Evolutionary conservation across 345 rosid genomes (phyloP).

Genomic region (sweet orange (Citrus sinensis)): DNA sequence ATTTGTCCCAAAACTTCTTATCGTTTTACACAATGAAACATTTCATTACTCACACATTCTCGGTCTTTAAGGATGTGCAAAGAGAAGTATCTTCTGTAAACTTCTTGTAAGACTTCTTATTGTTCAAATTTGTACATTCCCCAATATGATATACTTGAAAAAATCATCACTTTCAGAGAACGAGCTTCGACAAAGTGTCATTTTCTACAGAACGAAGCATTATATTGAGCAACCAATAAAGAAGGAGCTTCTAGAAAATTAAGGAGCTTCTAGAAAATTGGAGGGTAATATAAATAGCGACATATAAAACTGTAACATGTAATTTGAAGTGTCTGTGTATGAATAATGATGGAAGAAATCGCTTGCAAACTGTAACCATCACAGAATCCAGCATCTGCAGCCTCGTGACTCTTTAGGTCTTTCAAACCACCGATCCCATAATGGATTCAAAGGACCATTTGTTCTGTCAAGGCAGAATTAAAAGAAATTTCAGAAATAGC

Average conservation of each 20-base stretch:
- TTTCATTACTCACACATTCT: constrained; percentile 1
- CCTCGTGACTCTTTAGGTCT: constrained; percentile 57
- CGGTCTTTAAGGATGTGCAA: neutral
- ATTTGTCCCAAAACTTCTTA: neutral
- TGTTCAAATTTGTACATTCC: constrained; percentile 2
- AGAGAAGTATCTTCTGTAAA: neutral
- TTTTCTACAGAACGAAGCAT: constrained; percentile 24
- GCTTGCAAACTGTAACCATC: constrained; percentile 22
- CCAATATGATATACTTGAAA: constrained; percentile 3
- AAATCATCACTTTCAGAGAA: neutral
- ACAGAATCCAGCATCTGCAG: constrained; percentile 76
- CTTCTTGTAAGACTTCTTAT: neutral
- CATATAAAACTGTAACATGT: neutral
- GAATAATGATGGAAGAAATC: neutral
- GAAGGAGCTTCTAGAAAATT: constrained; percentile 11
- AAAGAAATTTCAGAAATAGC: neutral
- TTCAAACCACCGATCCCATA: constrained; percentile 96
- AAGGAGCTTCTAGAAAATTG: constrained; percentile 12
- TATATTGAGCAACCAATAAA: constrained; percentile 11
- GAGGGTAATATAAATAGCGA: neutral
- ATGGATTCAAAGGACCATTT: constrained; percentile 51
- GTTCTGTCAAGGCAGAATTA: constrained; percentile 48
- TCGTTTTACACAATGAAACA: constrained; percentile 32
- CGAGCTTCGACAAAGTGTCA: neutral
- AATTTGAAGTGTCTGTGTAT: constrained; percentile 11